phyloP scores from a whole-genome alignment of 2,329 filamentous ascomycete genomes.

The Malbranchea zuffiana region DNA sequence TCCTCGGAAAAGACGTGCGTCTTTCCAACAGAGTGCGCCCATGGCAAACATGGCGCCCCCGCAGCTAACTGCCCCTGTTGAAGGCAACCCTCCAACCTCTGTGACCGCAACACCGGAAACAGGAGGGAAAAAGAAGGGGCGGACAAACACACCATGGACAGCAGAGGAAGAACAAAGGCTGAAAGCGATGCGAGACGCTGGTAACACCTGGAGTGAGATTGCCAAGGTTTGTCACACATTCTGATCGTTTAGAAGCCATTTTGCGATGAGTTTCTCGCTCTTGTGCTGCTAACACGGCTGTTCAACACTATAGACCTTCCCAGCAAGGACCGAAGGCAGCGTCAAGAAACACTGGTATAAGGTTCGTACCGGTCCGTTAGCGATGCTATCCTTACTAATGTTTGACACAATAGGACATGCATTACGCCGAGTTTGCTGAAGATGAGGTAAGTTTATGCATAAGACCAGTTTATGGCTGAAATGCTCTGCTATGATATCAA shows the following conservation, averaged over 20 bases:
- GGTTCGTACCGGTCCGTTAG: conserved; percentile 41
- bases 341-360: conserved; percentile 99
- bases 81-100: conserved; percentile 22
- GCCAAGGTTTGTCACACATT: conserved; percentile 59
- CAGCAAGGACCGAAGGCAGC: conserved; percentile 84
- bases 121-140: conserved; percentile 62
- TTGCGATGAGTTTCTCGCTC: no score
- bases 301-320: conserved; percentile 63
- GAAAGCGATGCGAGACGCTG: conserved; percentile 87
- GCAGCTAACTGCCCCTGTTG: conserved; percentile 20
- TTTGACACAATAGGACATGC: conserved; percentile 64
- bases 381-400: neutral
- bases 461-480: no score
- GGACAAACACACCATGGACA: conserved; percentile 98
- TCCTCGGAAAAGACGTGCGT: conserved; percentile 37
- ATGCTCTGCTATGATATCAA: neutral
- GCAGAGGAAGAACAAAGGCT: conserved; percentile 83
- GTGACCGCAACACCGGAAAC: conserved; percentile 45
- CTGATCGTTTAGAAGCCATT: no score
- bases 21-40: conserved; percentile 26
- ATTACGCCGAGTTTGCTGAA: conserved; percentile 96
- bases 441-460: conserved; percentile 68
- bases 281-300: no score
- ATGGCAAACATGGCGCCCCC: conserved; percentile 30
- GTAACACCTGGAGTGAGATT: conserved; percentile 95